Base-by-base conservation (phyloP, 139 green algal genomes). In the Gonium pectorale region DNA sequence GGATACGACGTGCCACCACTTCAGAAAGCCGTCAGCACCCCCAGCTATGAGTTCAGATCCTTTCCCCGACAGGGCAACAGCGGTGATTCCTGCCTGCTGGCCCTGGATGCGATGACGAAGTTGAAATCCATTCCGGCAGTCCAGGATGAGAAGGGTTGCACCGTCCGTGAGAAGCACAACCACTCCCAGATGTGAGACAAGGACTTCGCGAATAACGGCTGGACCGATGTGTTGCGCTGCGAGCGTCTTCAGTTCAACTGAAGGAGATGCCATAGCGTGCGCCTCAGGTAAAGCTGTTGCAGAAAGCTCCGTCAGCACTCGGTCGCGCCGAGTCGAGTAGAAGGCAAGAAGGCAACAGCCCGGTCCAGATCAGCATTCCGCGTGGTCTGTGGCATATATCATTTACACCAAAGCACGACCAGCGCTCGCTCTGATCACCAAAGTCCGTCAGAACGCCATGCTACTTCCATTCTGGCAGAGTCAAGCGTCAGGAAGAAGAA, bases 1-100 rank as follows among this genome's bases (percentile, higher is more conserved):
- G 7, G 70, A 86, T 13, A 88, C 70, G 11, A 91, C 84, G 52
- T 93, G 80, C 89, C 89, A 91, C 89, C 89, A 93, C 59, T 92
- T 93, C 27, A 93, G 49, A 31, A 90, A 91, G 29, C 89, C 89
- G 49, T 92, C 84, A 2, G 77, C 80, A 19, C 74, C 87, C 13
- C 87, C 89, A 37, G 77, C 86, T 22, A 93, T 73, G 3, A 93
- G 54, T 33, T 83, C 77, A 38, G 77, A 83, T 1, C 77, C 77
- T 35, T 83, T 83, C 38, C 77, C 77, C 13, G 70, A 91, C 60
- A 67, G 80, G 37, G 56, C 89, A 43, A 63, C 81, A 66, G 89
- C 89, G 29, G 87, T 90, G 21, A 91, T 81, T 33, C 43, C 71
- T 17, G 87, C 69, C 56, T 81, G 60, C 19, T 84, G 68, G 22